Percentiles rank a stretch among this genome's conserved stretches.
Conservation (phyloP, 108 stramenopile genomes). For the Pseudonitzschia multiseries region DNA sequence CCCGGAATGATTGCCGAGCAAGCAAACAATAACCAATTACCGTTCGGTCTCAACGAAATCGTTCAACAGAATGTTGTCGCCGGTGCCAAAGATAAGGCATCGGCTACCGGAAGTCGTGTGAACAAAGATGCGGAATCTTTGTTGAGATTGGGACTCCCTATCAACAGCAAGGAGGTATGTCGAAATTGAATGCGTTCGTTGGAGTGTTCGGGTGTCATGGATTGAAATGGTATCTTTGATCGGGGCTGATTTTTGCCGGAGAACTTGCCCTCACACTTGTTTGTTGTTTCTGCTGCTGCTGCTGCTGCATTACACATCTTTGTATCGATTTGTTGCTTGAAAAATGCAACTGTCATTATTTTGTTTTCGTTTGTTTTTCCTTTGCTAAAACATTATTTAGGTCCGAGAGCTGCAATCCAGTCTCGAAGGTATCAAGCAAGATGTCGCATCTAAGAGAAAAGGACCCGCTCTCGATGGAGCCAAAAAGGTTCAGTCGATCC, state of each 20-base stretch:
- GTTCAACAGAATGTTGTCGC: constrained; percentile 27
- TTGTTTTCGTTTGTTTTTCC: too few species aligned
- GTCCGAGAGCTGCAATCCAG: constrained; percentile 79
- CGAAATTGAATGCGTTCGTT: neutral
- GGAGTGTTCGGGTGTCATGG: too few species aligned
- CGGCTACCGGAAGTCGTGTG: constrained; percentile 82
- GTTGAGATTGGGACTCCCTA: constrained; percentile 86
- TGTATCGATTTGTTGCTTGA: too few species aligned
- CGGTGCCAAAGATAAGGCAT: constrained; percentile 85
- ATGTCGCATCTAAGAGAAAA: constrained; percentile 83
- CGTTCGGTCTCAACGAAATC: neutral
- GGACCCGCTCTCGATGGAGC: constrained; percentile 80
- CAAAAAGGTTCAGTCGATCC: constrained; percentile 61
- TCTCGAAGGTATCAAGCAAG: constrained; percentile 79
- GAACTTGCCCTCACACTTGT: neutral
- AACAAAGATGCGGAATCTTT: constrained; percentile 93
- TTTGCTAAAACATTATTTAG: too few species aligned
- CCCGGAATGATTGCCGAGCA: constrained; percentile 15
- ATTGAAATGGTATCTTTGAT: neutral
- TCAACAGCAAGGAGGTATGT: constrained; percentile 86
- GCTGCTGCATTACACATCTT: too few species aligned
- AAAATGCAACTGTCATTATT: too few species aligned
- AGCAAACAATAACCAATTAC: neutral
- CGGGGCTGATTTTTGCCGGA: too few species aligned
- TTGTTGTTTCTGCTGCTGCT: too few species aligned